Evolutionary conservation across 257 asterid genomes (phyloP).

Genomic region (Primulina eburnea): DNA sequence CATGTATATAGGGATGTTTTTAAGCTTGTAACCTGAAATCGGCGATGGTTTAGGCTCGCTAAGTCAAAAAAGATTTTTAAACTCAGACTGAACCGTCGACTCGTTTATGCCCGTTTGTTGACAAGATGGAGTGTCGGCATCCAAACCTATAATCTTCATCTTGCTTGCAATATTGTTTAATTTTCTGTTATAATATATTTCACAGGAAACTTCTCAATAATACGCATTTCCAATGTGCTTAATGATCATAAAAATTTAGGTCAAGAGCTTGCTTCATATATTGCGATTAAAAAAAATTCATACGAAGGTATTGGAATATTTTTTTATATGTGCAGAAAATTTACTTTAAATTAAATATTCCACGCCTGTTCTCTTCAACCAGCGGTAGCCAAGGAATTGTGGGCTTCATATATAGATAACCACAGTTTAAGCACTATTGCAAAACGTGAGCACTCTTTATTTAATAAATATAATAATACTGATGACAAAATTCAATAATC

Average conservation of each 20-base stretch:
- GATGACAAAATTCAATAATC: slow-evolving; percentile 18
- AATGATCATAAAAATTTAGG: not conserved
- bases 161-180: no score
- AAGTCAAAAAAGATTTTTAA: no score
- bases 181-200: no score
- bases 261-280: slow-evolving; percentile 21
- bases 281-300: not conserved
- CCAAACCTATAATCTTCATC: not conserved
- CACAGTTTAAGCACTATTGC: slow-evolving; percentile 20
- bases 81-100: no score
- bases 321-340: not conserved
- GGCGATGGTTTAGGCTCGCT: no score
- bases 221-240: not conserved
- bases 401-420: not conserved
- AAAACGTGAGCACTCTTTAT: not conserved
- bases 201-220: not conserved
- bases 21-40: no score
- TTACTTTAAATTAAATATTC: slow-evolving; percentile 7
- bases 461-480: not conserved
- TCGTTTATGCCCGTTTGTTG: no score
- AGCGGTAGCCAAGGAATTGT: slow-evolving; percentile 12
- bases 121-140: no score
- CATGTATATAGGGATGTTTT: no score
- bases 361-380: slow-evolving; percentile 9
- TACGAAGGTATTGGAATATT: not conserved